phyloP scores from a whole-genome alignment of 148 eudicot species.

The Vaccinium corymbosum region DNA sequence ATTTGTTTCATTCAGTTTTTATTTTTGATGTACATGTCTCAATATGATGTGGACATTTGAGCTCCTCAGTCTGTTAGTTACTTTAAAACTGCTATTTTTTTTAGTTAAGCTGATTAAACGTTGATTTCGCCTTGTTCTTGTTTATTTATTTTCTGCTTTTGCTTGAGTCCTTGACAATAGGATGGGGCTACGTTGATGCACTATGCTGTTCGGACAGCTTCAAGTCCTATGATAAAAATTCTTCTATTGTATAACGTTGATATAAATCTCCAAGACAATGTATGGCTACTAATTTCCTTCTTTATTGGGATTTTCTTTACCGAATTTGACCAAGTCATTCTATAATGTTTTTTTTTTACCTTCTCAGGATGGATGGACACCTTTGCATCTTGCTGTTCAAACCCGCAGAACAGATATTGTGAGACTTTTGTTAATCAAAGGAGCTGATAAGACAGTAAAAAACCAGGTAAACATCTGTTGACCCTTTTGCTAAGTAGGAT shows the following conservation, averaged over 20 bases:
- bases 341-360: slow-evolving; percentile 1
- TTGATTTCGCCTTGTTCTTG: neutral
- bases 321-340: neutral
- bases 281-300: slow-evolving; percentile 27
- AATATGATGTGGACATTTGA: neutral
- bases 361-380: slow-evolving; percentile 90
- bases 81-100: neutral
- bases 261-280: slow-evolving; percentile 81
- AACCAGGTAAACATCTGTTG: slow-evolving; percentile 46
- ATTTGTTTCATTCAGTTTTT: neutral
- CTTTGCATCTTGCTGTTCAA: slow-evolving; percentile 94
- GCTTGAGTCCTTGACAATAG: slow-evolving; percentile 28
- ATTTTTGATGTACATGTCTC: neutral
- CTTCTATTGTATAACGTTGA: slow-evolving; percentile 80
- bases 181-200: slow-evolving; percentile 95
- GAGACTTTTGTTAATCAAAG: slow-evolving; percentile 81
- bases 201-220: slow-evolving; percentile 79
- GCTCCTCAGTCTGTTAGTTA: neutral
- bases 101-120: neutral
- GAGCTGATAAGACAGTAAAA: slow-evolving; percentile 74
- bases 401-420: slow-evolving; percentile 89
- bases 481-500: neutral
- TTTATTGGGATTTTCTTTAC: slow-evolving; percentile 1
- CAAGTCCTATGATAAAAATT: slow-evolving; percentile 72
- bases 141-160: slow-evolving; percentile 6